Conservation (phyloP, 2,329 filamentous ascomycete species). For the Fusarium udum region DNA sequence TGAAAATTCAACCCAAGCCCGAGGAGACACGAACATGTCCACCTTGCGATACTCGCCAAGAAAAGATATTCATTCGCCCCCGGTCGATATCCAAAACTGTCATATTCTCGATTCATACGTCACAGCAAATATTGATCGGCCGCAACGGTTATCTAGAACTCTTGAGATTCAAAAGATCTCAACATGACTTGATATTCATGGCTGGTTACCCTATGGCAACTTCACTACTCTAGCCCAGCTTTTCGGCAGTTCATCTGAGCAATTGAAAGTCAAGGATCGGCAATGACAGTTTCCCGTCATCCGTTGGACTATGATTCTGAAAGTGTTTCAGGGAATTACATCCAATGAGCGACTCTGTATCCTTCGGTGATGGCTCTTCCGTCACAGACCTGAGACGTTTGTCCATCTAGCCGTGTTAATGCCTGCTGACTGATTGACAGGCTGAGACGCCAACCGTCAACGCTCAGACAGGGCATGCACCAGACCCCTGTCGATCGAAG, state of each 20-base stretch:
- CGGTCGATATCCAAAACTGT: neutral
- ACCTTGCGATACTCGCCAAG: neutral
- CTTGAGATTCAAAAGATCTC: neutral
- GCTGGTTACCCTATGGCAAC: neutral
- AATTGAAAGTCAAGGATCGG: neutral
- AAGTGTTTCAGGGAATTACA: neutral
- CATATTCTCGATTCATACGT: neutral
- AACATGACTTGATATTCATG: rapidly evolving
- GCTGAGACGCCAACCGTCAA: neutral
- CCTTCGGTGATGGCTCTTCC: neutral
- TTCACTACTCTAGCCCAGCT: too few relatives aligned
- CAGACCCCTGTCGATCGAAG: conserved; percentile 16
- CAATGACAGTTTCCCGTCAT: neutral
- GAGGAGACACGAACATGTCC: neutral
- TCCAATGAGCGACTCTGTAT: neutral
- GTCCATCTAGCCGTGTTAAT: conserved; percentile 1
- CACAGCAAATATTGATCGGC: rapidly evolving
- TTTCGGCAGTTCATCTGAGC: neutral
- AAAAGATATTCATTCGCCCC: neutral
- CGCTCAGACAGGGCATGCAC: neutral
- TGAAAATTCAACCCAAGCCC: neutral
- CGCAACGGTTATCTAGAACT: rapidly evolving
- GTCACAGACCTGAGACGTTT: conserved; percentile 16
- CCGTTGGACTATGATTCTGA: neutral
- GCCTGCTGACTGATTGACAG: conserved; percentile 1